Base-by-base conservation (phyloP, 768 basidiomycete species). In the Flagelloscypha sp. region DNA sequence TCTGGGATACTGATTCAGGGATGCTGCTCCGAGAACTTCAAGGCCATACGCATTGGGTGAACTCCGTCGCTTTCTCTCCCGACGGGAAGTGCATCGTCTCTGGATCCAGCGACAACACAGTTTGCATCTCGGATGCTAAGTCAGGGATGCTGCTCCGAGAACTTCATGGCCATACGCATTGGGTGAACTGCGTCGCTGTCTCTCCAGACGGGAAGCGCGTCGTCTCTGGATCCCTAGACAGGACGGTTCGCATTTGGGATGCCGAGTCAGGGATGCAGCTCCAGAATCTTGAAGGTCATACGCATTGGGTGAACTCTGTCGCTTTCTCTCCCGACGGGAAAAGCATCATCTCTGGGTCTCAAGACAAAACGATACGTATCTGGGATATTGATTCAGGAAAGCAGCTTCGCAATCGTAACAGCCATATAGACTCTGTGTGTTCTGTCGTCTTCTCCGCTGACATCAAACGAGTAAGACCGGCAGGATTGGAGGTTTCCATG, bases 1-100 rank as follows among this genome's bases (percentile, higher is more conserved):
- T 89, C 13, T 88, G 85, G 84, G 83, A 89, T 42, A 75, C 84
- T 31, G 48, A 56, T 18, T 77, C 70, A 0, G 84, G 80, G 10
- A 49, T 59, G 30, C 62, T 90, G n/a, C 24, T 41, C 24, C 21
- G 16, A 6, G 7, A 11, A n/a, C 27, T 43, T 11, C 28, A 12
- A 25, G 38, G 39, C 1, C 33, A 40, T 27, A 20, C n/a, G 11
- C 11, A 19, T 34, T 7, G 5, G 6, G 27, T 37, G 5, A 18
- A 7, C 4, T 36, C 42, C 11, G 30, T 50, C 10, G 32, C 46
- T 1, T 38, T 43, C 27, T 50, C 55, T 0, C 42, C 36, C 13
- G 42, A 50, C 36, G 55, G 54, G 5, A 41, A 19, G 13, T 33
- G 38, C 10, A 39, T 58, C 27, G 50, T 44, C 3, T 52, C 54